Conservation (phyloP, 2,329 filamentous ascomycete species). For the Fusarium tricinctum region DNA sequence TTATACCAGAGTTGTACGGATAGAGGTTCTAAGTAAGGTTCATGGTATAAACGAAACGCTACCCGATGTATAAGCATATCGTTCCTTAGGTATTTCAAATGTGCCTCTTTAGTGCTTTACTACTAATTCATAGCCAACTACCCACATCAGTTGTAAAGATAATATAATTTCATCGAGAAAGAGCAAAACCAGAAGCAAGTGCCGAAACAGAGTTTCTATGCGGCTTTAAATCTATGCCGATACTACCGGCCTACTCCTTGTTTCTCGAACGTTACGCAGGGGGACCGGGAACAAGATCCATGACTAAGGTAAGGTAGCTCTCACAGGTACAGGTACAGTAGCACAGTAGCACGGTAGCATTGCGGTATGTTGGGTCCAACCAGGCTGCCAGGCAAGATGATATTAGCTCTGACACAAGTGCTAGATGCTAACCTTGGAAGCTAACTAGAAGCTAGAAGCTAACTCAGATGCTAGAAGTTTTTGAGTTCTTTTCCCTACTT, state of each 20-base stretch:
- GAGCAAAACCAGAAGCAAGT: conserved; percentile 28
- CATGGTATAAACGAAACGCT: conserved; percentile 2
- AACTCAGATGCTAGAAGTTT: background rate
- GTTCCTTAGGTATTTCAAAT: conserved; percentile 7
- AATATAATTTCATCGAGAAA: background rate
- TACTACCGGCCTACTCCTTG: conserved; percentile 29
- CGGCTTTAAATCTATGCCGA: conserved; percentile 33
- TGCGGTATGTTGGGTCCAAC: conserved; percentile 8
- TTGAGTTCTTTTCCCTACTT: conserved; percentile 8
- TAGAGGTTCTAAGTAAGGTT: background rate
- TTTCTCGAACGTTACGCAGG: conserved; percentile 34
- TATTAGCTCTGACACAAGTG: background rate
- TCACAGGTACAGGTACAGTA: background rate
- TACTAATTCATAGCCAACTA: background rate
- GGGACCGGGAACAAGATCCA: conserved; percentile 22
- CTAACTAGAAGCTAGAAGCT: background rate
- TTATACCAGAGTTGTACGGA: no score
- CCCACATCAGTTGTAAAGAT: background rate
- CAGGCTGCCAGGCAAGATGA: conserved; percentile 5
- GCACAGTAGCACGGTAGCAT: conserved; percentile 8
- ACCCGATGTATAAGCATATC: background rate
- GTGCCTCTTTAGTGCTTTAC: background rate
- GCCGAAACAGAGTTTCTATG: conserved; percentile 38
- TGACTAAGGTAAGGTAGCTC: conserved; percentile 2
- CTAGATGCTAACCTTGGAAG: background rate